Conservation (phyloP, 257 asterid genomes). For the Ballota nigra region DNA sequence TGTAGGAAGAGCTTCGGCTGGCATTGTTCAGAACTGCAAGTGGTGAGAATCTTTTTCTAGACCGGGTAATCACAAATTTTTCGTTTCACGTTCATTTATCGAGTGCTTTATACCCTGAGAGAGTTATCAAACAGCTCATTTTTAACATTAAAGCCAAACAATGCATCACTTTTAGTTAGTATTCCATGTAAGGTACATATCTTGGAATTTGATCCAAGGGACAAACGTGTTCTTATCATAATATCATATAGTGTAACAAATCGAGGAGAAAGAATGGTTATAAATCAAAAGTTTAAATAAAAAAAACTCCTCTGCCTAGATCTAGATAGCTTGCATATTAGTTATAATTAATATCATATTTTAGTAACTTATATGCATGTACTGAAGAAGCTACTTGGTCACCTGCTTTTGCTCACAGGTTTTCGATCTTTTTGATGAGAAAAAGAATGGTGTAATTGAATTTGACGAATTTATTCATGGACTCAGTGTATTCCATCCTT, state of each 20-base stretch:
- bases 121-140: not conserved
- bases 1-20: constrained; percentile 88
- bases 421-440: constrained; percentile 77
- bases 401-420: constrained; percentile 43
- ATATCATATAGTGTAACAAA: not conserved
- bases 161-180: not conserved
- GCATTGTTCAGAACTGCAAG: constrained; percentile 64
- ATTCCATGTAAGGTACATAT: not conserved
- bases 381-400: not conserved
- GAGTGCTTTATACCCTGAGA: not conserved
- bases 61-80: constrained; percentile 63
- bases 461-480: constrained; percentile 79
- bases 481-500: constrained; percentile 73
- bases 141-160: not conserved
- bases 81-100: constrained; percentile 1
- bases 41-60: constrained; percentile 79
- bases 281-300: not conserved
- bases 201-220: not conserved
- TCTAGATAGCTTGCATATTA: not conserved
- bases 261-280: not conserved
- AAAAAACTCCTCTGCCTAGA: not conserved
- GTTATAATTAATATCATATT: not conserved
- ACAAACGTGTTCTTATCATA: not conserved
- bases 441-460: constrained; percentile 74
- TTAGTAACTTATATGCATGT: not conserved